Percentiles rank a stretch among this genome's conserved stretches.
Conservation (phyloP, 2,329 filamentous ascomycete genomes). For the Curvularia hawaiiensis region DNA sequence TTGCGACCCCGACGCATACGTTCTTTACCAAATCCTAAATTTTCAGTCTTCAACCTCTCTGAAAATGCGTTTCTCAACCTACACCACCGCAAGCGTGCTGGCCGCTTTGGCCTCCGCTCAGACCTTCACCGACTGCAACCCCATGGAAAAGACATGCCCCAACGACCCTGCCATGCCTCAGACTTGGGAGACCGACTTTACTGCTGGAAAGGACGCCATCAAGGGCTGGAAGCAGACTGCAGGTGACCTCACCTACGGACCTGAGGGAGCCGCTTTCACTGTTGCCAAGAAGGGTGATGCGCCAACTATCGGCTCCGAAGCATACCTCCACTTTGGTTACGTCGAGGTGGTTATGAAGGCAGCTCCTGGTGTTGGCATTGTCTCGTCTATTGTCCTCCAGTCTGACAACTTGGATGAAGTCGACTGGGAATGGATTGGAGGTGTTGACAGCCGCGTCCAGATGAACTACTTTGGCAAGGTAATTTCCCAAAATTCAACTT, state of each 20-base stretch:
- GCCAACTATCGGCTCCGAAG: constrained; percentile 74
- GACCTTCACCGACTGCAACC: constrained; percentile 54
- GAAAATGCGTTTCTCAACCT: constrained; percentile 41
- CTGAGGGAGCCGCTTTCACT: constrained; percentile 56
- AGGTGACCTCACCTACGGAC: constrained; percentile 51
- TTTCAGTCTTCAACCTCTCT: constrained; percentile 10
- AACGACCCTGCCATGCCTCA: constrained; percentile 51
- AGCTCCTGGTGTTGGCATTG: constrained; percentile 73
- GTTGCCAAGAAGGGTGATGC: constrained; percentile 56
- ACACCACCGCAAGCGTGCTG: constrained; percentile 38
- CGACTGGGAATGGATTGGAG: constrained; percentile 82
- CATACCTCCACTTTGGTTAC: constrained; percentile 85
- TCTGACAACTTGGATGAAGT: constrained; percentile 87
- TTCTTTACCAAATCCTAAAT: constrained; percentile 1
- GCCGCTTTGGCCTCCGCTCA: constrained; percentile 47
- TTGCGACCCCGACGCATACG: constrained; percentile 5
- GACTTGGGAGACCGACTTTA: constrained; percentile 52
- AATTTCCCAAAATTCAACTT: constrained; percentile 24
- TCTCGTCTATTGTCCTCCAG: constrained; percentile 81
- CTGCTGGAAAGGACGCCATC: constrained; percentile 44
- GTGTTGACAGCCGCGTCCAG: constrained; percentile 65
- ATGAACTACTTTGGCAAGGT: constrained; percentile 78
- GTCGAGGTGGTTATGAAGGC: constrained; percentile 81
- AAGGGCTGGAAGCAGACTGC: constrained; percentile 47
- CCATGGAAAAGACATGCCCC: constrained; percentile 52